A percentile compares a stretch with the other conserved stretches of the same genome.
phyloP scores from a whole-genome alignment of 176 grass and related monocot genomes.

The Oryza meyeriana region DNA sequence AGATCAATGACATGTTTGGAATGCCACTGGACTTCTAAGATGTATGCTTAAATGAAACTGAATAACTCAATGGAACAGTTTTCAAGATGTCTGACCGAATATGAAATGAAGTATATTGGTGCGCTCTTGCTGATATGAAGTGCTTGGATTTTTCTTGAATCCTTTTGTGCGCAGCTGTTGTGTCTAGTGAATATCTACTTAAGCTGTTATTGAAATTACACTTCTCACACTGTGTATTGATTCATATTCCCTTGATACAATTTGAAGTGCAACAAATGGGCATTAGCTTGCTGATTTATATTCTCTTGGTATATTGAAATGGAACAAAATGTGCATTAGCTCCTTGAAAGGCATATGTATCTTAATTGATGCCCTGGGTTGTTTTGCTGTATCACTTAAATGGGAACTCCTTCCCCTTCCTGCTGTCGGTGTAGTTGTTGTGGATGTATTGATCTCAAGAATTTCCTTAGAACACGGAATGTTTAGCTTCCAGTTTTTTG shows the following conservation, averaged over 20 bases:
- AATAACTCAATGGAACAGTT: background rate
- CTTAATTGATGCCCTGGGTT: too few relatives aligned
- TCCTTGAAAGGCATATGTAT: too few relatives aligned
- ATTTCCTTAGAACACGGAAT: too few relatives aligned
- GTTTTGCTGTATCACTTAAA: too few relatives aligned
- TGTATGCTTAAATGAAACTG: background rate
- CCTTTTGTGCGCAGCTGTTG: background rate
- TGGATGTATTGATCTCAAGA: too few relatives aligned
- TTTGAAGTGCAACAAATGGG: background rate
- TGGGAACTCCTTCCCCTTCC: too few relatives aligned
- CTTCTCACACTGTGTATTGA: background rate
- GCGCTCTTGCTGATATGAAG: background rate
- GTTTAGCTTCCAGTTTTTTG: too few relatives aligned
- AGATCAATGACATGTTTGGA: constrained; percentile 92
- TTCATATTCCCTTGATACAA: background rate
- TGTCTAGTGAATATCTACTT: constrained; percentile 1
- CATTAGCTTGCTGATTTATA: background rate
- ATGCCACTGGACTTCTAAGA: constrained; percentile 71
- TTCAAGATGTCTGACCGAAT: background rate
- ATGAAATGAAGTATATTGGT: background rate
- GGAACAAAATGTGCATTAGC: too few relatives aligned
- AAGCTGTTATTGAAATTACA: background rate
- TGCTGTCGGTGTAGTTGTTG: too few relatives aligned
- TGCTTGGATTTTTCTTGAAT: constrained; percentile 13
- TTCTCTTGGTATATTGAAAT: background rate